Evolutionary conservation across 495 filamentous ascomycete genomes (phyloP).

Genomic region (Aspergillus haitiensis): DNA sequence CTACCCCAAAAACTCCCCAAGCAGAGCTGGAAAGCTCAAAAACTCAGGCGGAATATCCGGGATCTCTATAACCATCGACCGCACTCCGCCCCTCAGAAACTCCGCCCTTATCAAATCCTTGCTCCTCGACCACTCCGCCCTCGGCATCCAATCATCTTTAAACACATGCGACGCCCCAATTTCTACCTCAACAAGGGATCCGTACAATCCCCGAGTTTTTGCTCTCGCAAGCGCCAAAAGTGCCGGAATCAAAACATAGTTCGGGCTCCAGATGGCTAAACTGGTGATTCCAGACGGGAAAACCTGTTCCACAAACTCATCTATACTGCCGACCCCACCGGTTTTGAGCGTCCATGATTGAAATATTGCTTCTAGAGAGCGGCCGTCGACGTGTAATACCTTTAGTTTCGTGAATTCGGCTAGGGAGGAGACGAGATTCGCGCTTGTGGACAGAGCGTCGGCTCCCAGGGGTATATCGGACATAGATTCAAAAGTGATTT

Average conservation of each 20-base stretch:
- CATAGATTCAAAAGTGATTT: not conserved
- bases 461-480: not conserved
- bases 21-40: not conserved
- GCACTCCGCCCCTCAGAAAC: conserved; percentile 4
- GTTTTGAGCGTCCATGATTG: conserved; percentile 6
- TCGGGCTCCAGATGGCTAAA: not conserved
- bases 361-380: not conserved
- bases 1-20: not conserved
- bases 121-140: not conserved
- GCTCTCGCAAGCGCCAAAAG: not conserved
- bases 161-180: conserved; percentile 5
- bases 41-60: not conserved
- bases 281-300: not conserved
- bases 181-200: not conserved
- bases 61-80: not conserved
- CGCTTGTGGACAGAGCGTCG: not conserved
- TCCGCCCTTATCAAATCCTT: not conserved
- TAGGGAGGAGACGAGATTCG: not conserved
- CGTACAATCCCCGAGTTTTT: not conserved
- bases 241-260: conserved; percentile 1
- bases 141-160: not conserved
- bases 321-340: not conserved
- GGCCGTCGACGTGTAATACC: not conserved
- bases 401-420: not conserved
- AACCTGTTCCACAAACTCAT: conserved; percentile 3